phyloP scores from a whole-genome alignment of 2,329 filamentous ascomycete species.

The Monosporascus sp. region DNA sequence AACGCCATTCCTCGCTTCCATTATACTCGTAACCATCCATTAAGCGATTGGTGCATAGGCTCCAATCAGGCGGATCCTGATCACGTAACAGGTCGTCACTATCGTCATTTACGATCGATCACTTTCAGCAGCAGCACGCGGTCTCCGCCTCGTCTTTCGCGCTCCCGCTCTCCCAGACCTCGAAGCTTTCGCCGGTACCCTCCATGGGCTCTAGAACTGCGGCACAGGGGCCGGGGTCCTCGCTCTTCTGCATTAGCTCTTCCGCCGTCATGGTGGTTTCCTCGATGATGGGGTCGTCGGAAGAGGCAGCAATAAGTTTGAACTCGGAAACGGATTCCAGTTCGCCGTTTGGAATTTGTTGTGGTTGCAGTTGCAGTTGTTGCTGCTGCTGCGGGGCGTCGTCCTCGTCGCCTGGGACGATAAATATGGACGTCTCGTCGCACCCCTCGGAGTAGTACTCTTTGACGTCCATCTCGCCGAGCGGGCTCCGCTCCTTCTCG shows the following conservation, averaged over 20 bases:
- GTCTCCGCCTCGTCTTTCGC: slow-evolving; percentile 50
- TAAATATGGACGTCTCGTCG: slow-evolving; percentile 54
- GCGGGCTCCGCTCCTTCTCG: slow-evolving; percentile 58
- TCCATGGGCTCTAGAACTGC: slow-evolving; percentile 50
- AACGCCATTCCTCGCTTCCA: neutral
- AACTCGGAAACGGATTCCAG: slow-evolving; percentile 23
- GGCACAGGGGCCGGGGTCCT: slow-evolving; percentile 35
- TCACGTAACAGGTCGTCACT: neutral
- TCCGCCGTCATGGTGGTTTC: slow-evolving; percentile 25
- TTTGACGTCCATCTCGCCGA: slow-evolving; percentile 61
- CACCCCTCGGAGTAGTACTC: slow-evolving; percentile 65
- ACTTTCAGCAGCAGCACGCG: slow-evolving; percentile 3
- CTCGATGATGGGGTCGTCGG: slow-evolving; percentile 19
- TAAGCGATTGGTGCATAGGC: neutral
- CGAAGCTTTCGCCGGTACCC: slow-evolving; percentile 55
- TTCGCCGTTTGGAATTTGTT: slow-evolving; percentile 7
- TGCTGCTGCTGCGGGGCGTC: slow-evolving; percentile 24
- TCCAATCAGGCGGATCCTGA: neutral
- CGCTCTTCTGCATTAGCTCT: slow-evolving; percentile 31
- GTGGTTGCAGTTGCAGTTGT: slow-evolving; percentile 7
- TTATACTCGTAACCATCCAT: neutral
- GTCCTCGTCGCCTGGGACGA: slow-evolving; percentile 58
- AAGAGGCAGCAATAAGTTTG: slow-evolving; percentile 20
- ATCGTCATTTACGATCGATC: slow-evolving; percentile 2
- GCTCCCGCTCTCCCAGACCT: slow-evolving; percentile 67